Conservation (phyloP, 2,329 filamentous ascomycete species). For the Dothideomycetes sp. region DNA sequence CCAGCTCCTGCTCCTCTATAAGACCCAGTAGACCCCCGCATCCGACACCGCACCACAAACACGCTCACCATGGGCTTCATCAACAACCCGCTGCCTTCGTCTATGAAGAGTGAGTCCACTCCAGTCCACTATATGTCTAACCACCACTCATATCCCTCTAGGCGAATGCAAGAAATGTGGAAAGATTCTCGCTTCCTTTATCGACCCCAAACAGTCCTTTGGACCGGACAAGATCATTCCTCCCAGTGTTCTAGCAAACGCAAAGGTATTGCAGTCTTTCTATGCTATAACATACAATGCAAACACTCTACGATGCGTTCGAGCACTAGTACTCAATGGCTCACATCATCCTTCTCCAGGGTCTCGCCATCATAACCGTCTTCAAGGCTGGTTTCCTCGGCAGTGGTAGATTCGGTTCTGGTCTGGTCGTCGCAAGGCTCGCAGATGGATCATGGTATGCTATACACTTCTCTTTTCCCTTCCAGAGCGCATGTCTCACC, state of each 20-base stretch:
- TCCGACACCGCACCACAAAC: not conserved
- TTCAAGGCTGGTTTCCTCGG: constrained; percentile 81
- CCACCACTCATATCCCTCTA: constrained; percentile 28
- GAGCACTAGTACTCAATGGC: no score
- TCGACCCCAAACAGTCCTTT: constrained; percentile 87
- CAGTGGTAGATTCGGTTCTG: constrained; percentile 70
- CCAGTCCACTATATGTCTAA: not conserved
- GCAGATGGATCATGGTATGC: constrained; percentile 58
- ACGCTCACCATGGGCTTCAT: constrained; percentile 32
- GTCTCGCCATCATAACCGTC: constrained; percentile 75
- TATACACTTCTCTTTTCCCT: not conserved
- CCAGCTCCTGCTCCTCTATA: not conserved
- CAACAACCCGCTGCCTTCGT: constrained; percentile 44
- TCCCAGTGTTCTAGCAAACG: constrained; percentile 75
- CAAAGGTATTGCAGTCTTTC: constrained; percentile 58
- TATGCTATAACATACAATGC: no score
- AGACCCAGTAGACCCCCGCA: not conserved
- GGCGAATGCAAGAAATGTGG: constrained; percentile 96
- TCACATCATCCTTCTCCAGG: constrained; percentile 35
- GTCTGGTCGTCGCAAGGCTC: constrained; percentile 69
- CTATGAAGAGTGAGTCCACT: constrained; percentile 37
- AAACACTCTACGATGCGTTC: no score
- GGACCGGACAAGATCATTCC: constrained; percentile 97
- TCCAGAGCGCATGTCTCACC: not conserved
- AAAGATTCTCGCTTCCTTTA: constrained; percentile 89